Base-by-base conservation (phyloP, 202 grass and related monocot genomes). In the Bolboschoenoplectus hybrid region DNA sequence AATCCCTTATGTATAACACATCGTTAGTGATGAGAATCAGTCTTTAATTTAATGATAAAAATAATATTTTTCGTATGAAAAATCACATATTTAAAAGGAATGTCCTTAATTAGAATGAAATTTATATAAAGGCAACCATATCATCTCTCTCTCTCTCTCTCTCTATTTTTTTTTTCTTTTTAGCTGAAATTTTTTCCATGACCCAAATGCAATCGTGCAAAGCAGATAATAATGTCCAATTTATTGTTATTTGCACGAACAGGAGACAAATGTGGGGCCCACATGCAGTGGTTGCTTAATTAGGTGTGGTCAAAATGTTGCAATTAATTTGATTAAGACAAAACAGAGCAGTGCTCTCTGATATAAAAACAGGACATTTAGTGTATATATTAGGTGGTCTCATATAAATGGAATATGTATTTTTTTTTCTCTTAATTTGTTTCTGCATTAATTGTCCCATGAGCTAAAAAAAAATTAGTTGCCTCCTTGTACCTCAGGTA, bases 261-360 rank as follows among this genome's bases (percentile, higher is more conserved):
- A 44, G 17, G 16, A 71, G 67, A 70, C 67, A 45, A 71, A 49
- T 26, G 26, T 26, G 26, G 26, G 26, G 26, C 26, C 26, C 26
- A 26, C 26, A 26, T 26, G 26, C 26, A 26, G 26, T 26, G 26
- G 26, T 26, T 26, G 26, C 26, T 26, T 26, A 26, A 4, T 45
- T 52, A 1, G 13, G 3, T 14, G 52, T 20, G 9, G 26, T 39
- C 51, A 57, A 56, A 14, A 41, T 26, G 12, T 34, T 83, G 36
- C 74, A 41, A 84, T 32, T 55, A 55, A 6, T 16, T 16, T 47
- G 89, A 83, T 56, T 67, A 63, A 9, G 89, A 88, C 83, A 38
- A 65, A 56, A 70, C 73, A 14, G 50, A 57, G 5, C 76, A 26
- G 0, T 91, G 86, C 61, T 73, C 6, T 88, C 77, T 47, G 57